phyloP scores from a whole-genome alignment of 129 eudicot species.

The Scalesia atractyloides region DNA sequence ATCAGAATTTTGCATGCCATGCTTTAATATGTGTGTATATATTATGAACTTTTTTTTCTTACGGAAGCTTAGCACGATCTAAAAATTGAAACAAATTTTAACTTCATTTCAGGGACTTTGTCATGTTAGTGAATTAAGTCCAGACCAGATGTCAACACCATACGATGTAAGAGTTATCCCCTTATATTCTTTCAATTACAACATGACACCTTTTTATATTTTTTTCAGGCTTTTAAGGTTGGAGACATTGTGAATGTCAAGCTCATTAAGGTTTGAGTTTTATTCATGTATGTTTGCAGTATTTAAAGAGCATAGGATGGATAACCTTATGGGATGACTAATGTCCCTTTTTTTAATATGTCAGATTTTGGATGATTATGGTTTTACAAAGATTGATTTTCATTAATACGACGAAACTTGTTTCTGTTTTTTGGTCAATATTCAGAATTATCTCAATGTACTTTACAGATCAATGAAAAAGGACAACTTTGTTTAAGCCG shows the following conservation, averaged over 20 bases:
- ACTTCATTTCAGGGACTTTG: constrained; percentile 78
- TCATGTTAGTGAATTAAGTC: constrained; percentile 93
- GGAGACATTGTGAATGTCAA: constrained; percentile 95
- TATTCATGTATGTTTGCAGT: not conserved
- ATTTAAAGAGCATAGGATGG: too few species aligned
- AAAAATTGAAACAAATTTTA: not conserved
- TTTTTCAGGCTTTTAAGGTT: constrained; percentile 75
- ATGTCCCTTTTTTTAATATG: not conserved
- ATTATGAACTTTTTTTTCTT: not conserved
- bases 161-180: constrained; percentile 68
- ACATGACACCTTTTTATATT: constrained; percentile 3
- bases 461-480: constrained; percentile 83
- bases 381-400: not conserved
- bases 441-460: constrained; percentile 3
- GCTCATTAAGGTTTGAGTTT: constrained; percentile 74
- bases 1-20: constrained; percentile 2
- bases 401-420: not conserved
- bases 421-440: constrained; percentile 4
- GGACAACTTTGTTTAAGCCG: constrained; percentile 98
- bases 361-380: not conserved
- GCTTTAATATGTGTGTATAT: not conserved
- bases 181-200: constrained; percentile 3
- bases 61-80: not conserved
- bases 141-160: constrained; percentile 76
- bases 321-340: not conserved